phyloP scores from a whole-genome alignment of 257 asterid species.

The Solanum gandarillasii region DNA sequence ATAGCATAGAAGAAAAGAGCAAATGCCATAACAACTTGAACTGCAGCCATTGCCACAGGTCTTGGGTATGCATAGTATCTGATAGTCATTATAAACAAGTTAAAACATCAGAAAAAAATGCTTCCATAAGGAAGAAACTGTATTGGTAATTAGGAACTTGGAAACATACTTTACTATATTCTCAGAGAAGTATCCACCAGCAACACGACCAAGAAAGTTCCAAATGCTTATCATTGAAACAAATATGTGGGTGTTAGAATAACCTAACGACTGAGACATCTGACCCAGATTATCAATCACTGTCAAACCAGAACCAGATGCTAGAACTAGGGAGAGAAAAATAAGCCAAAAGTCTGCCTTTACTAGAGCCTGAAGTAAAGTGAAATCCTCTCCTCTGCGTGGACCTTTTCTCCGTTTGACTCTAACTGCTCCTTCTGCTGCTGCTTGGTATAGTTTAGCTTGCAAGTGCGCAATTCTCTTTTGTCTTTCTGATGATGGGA shows the following conservation, averaged over 20 bases:
- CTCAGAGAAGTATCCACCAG: conserved; percentile 39
- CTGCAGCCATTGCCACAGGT: conserved; percentile 37
- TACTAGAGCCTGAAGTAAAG: conserved; percentile 24
- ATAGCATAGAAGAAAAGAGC: conserved; percentile 28
- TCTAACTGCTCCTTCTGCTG: conserved; percentile 36
- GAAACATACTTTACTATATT: conserved; percentile 17
- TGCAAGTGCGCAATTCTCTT: conserved; percentile 32
- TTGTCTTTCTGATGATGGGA: conserved; percentile 20
- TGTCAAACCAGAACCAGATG: conserved; percentile 35
- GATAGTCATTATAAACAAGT: background rate
- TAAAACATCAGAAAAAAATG: background rate
- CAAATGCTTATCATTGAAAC: conserved; percentile 38
- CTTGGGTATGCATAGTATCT: conserved; percentile 37
- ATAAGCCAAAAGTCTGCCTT: conserved; percentile 39
- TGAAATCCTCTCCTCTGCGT: conserved; percentile 30
- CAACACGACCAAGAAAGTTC: conserved; percentile 34
- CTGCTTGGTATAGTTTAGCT: conserved; percentile 32
- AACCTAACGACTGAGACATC: conserved; percentile 27
- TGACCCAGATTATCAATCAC: conserved; percentile 33
- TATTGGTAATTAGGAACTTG: background rate
- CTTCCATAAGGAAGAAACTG: background rate
- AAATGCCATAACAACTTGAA: conserved; percentile 29
- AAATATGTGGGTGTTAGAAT: conserved; percentile 23
- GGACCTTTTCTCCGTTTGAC: conserved; percentile 27
- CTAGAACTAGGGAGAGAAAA: conserved; percentile 20